Base-by-base conservation (phyloP, 345 rosid species). In the Eucalyptus victrix region DNA sequence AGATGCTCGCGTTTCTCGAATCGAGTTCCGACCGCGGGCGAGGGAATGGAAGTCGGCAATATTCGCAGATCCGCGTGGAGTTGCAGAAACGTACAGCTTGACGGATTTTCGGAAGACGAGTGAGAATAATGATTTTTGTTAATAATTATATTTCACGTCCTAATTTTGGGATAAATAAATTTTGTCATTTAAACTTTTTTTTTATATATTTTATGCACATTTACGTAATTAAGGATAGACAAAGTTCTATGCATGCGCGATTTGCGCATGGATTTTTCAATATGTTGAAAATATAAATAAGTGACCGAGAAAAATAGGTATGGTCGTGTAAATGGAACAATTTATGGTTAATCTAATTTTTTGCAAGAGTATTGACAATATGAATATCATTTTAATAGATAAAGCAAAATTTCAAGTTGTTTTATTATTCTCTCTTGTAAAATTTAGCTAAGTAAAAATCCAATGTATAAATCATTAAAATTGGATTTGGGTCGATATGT, bases 361-460 rank as follows among this genome's bases (percentile, higher is more conserved):
- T 40, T 6, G 3, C 4, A 1, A 6, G 16, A 23, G 30, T 21
- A 4, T 7, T 4, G 30, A 6, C 0, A 2, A 21, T 21, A 21
- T 11, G 47, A 3, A 37, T 21, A 40, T 37, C 8, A 0, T 76
- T 76, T 76, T 6, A 21, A 37, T 37, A 21, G 45, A 76, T 37
- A 2, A 14, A 40, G 47, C 5, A 26, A 21, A 37, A 76, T 76
- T 76, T 76, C 47, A 37, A 21, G 47, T 40, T 23, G 13, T 76
- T 76, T 76, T 40, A 40, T 15, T 8, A n/a, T 2, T 0, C 1
- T n/a, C 40, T 65, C 76, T n/a, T 1, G 0, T 65, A n/a, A 65
- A 65, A 65, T 23, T 21, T 37, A 11, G 3, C 28, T 2, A 37
- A 21, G 12, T 6, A 40, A 4, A 40, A 21, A 7, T 21, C 16